These are phyloP conservation scores for Ascochyta viciae-villosae DNA, from an alignment of 2,329 filamentous ascomycete genomes.

Conservation along the genomic window DNA sequence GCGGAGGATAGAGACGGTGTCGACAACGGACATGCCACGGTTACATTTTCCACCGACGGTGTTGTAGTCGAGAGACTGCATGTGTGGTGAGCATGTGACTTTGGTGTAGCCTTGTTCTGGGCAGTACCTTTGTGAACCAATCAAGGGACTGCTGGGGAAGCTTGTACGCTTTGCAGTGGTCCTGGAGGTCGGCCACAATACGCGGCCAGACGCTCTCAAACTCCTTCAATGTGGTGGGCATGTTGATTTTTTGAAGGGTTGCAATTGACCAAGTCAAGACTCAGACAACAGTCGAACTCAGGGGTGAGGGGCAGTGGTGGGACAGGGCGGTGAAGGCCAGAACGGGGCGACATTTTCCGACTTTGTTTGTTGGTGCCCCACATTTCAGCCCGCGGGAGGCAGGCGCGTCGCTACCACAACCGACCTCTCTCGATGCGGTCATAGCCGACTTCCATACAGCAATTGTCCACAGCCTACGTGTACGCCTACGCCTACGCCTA, in stretches of 20 bases:
- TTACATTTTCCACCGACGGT: constrained; percentile 96
- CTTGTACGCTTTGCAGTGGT: constrained; percentile 81
- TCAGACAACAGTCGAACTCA: constrained; percentile 8
- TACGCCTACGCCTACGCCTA: too few relatives aligned
- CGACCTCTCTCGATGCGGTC: constrained; percentile 17
- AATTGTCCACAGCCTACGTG: neutral
- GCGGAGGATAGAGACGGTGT: constrained; percentile 83
- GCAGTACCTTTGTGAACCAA: constrained; percentile 81
- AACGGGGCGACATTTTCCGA: constrained; percentile 26
- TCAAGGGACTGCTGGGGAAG: constrained; percentile 79
- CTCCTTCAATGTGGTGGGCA: constrained; percentile 80
- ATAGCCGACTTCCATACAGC: constrained; percentile 15
- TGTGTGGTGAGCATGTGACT: constrained; percentile 23
- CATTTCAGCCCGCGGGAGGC: constrained; percentile 20
- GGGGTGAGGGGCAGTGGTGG: constrained; percentile 20
- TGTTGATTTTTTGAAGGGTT: constrained; percentile 34
- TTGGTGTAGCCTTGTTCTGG: constrained; percentile 4
- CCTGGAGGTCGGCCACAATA: constrained; percentile 81
- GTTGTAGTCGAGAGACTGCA: constrained; percentile 82
- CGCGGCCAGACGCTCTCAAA: constrained; percentile 92
- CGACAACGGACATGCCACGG: constrained; percentile 96
- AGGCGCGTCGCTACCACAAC: constrained; percentile 24
- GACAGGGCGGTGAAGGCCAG: constrained; percentile 26
- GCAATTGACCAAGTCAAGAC: neutral
- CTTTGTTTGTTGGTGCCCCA: constrained; percentile 29